Evolutionary conservation across 371 early-diverging fungal species (phyloP), one percentile per base, ranked within the genome.

Genomic region (Enteropsectra breve): DNA sequence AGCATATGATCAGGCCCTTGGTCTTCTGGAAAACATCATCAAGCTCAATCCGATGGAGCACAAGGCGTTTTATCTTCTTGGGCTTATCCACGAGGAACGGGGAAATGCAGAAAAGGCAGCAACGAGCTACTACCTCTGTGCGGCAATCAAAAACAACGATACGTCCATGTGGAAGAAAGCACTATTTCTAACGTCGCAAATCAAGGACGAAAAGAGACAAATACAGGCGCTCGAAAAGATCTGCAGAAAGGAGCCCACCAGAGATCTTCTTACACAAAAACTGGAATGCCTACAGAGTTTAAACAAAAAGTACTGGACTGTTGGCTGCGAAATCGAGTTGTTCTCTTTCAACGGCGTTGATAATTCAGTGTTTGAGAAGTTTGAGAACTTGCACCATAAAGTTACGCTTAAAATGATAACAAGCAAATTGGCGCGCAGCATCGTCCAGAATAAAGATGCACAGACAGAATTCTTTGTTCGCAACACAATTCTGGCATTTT

Each of bases 11-110:
- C 30, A 55, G 3, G 70, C 69, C 32, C 59, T 76, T 0, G 53
- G 59, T 8, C 48, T 70, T 0, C 64, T 76, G 18, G 68, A 76
- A 57, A 58, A 72, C 33, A 59, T 68, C 1, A 68, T 76, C 11
- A 55, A 37, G n/a, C 54, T 63, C 29, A n/a, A 43, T 33, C 74
- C 73, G 21, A 74, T 60, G n/a, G 57, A 63, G 50, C 48, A 57
- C 11, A 70, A 64, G 24, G 68, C 76, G 21, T 79, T 73, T 63
- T 74, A 75, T 62, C 54, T 76, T 33, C 83, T 92, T 66, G 95
- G 88, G 37, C 76, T 90, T 47, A 85, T 92, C 24, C 88, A 90
- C 68, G 90, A 91, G 67, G 91, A 92, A 68, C 69, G 86, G 46
- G 88, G 88, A 5, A 85, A 88, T 40, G 65, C 72, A 13, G 81